Percentiles rank a stretch among this genome's conserved stretches.
Evolutionary conservation across 345 rosid genomes (phyloP).

Genomic region (Fremontodendron californicum): DNA sequence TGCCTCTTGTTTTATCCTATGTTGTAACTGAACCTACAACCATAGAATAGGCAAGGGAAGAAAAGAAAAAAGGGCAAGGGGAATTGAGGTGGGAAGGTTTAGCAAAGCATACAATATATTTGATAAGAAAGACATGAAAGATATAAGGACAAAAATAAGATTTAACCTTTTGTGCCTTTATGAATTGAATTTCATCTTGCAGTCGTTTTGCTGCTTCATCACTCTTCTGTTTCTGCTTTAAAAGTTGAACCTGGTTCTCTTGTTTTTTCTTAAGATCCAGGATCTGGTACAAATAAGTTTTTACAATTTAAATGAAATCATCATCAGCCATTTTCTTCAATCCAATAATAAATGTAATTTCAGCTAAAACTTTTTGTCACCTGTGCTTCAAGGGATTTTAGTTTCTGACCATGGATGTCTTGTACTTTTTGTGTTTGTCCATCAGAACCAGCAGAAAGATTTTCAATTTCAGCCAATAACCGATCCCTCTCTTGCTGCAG

Average conservation of each 20-base stretch:
- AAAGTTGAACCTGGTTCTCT: conserved; percentile 90
- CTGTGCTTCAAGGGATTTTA: conserved; percentile 89
- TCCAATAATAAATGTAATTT: not conserved
- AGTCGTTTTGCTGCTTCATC: conserved; percentile 92
- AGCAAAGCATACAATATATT: conserved; percentile 7
- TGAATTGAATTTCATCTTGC: conserved; percentile 94
- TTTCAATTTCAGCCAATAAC: conserved; percentile 83
- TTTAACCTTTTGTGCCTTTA: conserved; percentile 89
- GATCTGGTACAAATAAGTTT: conserved; percentile 45
- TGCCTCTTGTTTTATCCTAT: conserved; percentile 96
- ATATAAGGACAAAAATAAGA: not conserved
- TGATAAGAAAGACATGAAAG: not conserved
- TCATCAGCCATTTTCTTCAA: not conserved
- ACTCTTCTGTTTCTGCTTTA: conserved; percentile 94
- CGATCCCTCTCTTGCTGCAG: conserved; percentile 93
- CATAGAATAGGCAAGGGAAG: conserved; percentile 5
- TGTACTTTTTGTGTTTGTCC: conserved; percentile 86
- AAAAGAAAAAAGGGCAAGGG: conserved; percentile 10
- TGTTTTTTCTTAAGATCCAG: conserved; percentile 94
- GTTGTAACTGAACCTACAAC: conserved; percentile 88
- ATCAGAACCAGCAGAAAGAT: conserved; percentile 69
- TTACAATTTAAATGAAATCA: conserved; percentile 1
- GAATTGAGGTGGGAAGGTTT: not conserved
- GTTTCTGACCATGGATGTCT: conserved; percentile 77
- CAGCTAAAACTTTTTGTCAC: conserved; percentile 26